These are phyloP conservation scores for Erodium moschatum DNA, from an alignment of 441 rosid species.

Conservation along the genomic window DNA sequence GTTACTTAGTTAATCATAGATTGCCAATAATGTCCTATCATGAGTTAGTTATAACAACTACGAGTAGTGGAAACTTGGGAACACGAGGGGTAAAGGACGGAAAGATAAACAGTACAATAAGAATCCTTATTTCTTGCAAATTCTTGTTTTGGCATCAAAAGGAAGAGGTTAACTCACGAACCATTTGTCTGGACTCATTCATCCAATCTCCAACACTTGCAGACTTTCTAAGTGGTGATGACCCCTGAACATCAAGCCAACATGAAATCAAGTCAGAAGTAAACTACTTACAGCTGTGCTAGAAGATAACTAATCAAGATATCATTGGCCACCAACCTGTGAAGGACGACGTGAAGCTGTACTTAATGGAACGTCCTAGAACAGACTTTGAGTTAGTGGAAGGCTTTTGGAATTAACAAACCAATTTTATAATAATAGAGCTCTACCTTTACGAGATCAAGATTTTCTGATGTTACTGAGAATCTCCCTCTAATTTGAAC, in stretches of 20 bases:
- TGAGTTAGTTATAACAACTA: too few relatives aligned
- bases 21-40: too few relatives aligned
- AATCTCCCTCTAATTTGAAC: too few relatives aligned
- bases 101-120: too few relatives aligned
- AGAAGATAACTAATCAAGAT: conserved; percentile 15
- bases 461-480: conserved; percentile 43
- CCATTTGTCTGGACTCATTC: conserved; percentile 61
- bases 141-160: too few relatives aligned
- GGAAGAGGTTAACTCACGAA: too few relatives aligned
- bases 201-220: conserved; percentile 94
- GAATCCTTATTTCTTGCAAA: too few relatives aligned
- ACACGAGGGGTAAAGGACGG: too few relatives aligned
- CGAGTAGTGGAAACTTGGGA: too few relatives aligned
- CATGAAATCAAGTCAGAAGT: conserved; percentile 21
- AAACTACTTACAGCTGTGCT: conserved; percentile 12
- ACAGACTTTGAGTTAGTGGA: conserved; percentile 44
- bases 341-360: conserved; percentile 68
- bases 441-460: conserved; percentile 83
- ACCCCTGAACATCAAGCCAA: conserved; percentile 41
- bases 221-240: conserved; percentile 71
- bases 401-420: conserved; percentile 14
- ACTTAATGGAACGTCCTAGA: conserved; percentile 77
- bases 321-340: conserved; percentile 53
- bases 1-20: too few relatives aligned
- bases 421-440: conserved; percentile 19